phyloP scores from a whole-genome alignment of 805 yeast species.

The Myxozyma mucilagina region DNA sequence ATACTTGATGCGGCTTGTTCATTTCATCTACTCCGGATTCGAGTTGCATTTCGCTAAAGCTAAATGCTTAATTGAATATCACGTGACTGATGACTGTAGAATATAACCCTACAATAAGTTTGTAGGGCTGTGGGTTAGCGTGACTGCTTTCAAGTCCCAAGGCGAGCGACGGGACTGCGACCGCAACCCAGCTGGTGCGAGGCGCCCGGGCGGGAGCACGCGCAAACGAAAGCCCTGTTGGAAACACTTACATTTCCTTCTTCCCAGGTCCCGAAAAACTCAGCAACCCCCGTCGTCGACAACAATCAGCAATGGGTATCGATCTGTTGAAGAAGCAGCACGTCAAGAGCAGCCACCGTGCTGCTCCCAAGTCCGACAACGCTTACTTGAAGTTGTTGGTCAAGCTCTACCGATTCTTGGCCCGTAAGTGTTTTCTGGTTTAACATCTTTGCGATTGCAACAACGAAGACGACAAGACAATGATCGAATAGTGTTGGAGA shows the following conservation, averaged over 20 bases:
- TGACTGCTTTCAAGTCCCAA: constrained; percentile 6
- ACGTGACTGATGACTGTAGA: neutral
- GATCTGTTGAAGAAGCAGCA: constrained; percentile 97
- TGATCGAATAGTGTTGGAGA: neutral
- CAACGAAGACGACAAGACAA: neutral
- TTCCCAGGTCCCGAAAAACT: neutral
- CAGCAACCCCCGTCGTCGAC: constrained; percentile 2
- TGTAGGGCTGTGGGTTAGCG: constrained; percentile 1
- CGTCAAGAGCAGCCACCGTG: constrained; percentile 92
- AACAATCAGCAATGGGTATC: constrained; percentile 30
- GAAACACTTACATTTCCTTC: neutral
- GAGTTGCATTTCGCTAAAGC: too few species aligned
- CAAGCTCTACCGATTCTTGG: constrained; percentile 97
- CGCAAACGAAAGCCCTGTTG: neutral
- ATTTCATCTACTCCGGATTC: too few species aligned
- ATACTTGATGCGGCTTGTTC: too few species aligned
- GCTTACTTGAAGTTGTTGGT: constrained; percentile 98
- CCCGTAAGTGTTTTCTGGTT: constrained; percentile 72
- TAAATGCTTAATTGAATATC: too few species aligned
- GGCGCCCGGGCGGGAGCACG: neutral
- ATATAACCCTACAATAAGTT: neutral
- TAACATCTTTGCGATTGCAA: neutral
- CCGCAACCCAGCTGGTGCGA: neutral
- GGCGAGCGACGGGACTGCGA: constrained; percentile 2
- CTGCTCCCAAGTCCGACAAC: constrained; percentile 99